Evolutionary conservation across 2,329 filamentous ascomycete species (phyloP).

Genomic region (Nigrospora sphaerica): DNA sequence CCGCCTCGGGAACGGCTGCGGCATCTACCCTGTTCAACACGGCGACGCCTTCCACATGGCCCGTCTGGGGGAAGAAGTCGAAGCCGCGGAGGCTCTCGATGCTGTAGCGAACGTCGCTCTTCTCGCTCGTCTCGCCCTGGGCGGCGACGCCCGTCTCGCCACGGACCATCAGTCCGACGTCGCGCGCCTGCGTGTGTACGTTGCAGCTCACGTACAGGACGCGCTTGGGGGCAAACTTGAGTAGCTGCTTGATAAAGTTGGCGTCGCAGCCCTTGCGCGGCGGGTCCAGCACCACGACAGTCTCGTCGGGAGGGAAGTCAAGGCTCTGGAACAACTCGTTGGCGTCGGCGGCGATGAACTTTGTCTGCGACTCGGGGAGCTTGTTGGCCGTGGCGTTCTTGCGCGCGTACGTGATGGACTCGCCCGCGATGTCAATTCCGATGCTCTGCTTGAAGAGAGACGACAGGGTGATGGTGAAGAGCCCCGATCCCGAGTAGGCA

Average conservation of each 20-base stretch:
- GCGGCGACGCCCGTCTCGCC: constrained; percentile 43
- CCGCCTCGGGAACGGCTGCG: no score
- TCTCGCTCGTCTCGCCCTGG: constrained; percentile 19
- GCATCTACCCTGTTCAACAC: constrained; percentile 51
- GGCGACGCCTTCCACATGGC: constrained; percentile 62
- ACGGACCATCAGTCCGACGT: constrained; percentile 80
- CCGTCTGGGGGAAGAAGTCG: constrained; percentile 92
- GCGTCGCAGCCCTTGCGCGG: constrained; percentile 91
- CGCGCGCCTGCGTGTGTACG: constrained; percentile 92
- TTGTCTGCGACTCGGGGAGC: constrained; percentile 59
- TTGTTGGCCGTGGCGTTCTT: constrained; percentile 73
- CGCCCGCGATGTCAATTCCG: constrained; percentile 81
- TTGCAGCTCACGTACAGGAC: constrained; percentile 97
- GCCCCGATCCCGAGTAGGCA: constrained; percentile 92
- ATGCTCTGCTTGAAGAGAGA: constrained; percentile 75
- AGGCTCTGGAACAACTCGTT: constrained; percentile 60
- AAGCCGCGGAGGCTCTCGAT: constrained; percentile 90
- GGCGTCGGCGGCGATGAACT: constrained; percentile 87
- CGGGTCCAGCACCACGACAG: constrained; percentile 93
- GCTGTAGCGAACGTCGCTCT: constrained; percentile 52
- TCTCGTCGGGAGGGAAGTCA: constrained; percentile 67
- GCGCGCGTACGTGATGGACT: constrained; percentile 72
- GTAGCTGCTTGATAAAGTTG: constrained; percentile 73
- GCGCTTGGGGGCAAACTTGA: constrained; percentile 68
- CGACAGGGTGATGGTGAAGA: constrained; percentile 93